A percentile compares a stretch with the other conserved stretches of the same genome.
Conservation (phyloP, 352 stramenopile species). For the Globisporangium yorkense region DNA sequence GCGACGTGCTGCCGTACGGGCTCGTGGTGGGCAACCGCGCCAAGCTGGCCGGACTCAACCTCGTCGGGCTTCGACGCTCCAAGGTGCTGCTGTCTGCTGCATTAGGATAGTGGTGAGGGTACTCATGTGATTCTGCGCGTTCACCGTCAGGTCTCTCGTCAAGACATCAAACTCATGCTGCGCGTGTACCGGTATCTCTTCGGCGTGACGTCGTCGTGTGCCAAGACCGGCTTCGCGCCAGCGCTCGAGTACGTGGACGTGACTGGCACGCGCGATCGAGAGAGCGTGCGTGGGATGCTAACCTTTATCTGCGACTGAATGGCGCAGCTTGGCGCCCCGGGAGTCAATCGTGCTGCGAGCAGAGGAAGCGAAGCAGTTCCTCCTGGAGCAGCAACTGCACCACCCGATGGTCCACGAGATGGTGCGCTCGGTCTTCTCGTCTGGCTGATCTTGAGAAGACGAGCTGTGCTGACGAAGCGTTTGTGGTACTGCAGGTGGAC, state of each 20-base stretch:
- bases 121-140: background rate
- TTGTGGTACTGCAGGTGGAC: slow-evolving; percentile 34
- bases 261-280: background rate
- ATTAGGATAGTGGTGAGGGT: too few relatives aligned
- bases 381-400: slow-evolving; percentile 35
- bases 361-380: slow-evolving; percentile 44
- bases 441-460: too few relatives aligned
- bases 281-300: background rate
- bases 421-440: slow-evolving; percentile 14
- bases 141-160: slow-evolving; percentile 33
- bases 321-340: slow-evolving; percentile 38
- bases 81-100: slow-evolving; percentile 16
- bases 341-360: slow-evolving; percentile 51
- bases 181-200: slow-evolving; percentile 78
- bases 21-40: slow-evolving; percentile 69
- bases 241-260: slow-evolving; percentile 47
- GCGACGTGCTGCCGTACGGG: slow-evolving; percentile 75
- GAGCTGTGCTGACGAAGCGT: too few relatives aligned
- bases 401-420: slow-evolving; percentile 56
- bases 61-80: slow-evolving; percentile 62
- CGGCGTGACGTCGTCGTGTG: slow-evolving; percentile 30
- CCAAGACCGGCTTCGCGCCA: slow-evolving; percentile 66
- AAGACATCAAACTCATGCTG: slow-evolving; percentile 75
- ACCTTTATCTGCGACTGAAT: background rate
- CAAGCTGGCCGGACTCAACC: slow-evolving; percentile 70